These are phyloP conservation scores for Trametes meyenii DNA, from an alignment of 768 basidiomycete genomes.

Conservation along the genomic window DNA sequence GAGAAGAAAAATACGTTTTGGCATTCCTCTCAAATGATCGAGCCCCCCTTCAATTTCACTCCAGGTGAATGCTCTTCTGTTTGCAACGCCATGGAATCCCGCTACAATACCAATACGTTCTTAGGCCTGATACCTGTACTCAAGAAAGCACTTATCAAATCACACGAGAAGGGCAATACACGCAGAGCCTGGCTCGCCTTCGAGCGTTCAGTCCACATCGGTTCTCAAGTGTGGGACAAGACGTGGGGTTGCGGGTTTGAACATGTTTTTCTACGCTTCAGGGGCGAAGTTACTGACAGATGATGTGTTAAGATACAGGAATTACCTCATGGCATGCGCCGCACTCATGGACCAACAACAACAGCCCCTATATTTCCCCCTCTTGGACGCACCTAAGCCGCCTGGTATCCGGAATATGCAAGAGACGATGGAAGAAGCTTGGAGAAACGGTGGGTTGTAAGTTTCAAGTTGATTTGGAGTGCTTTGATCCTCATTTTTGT, in stretches of 20 bases:
- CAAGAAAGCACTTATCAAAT: conserved; percentile 53
- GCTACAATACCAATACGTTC: not conserved
- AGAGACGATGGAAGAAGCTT: conserved; percentile 79
- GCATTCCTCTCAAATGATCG: conserved; percentile 48
- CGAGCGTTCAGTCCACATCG: conserved; percentile 61
- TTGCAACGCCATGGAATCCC: not conserved
- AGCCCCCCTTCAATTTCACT: conserved; percentile 59
- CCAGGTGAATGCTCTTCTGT: conserved; percentile 50
- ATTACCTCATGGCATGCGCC: conserved; percentile 78
- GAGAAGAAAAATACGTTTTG: conserved; percentile 60
- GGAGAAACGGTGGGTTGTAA: conserved; percentile 58
- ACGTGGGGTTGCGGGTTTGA: conserved; percentile 57
- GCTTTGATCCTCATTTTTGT: not conserved
- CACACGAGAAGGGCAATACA: conserved; percentile 52
- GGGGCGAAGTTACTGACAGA: not conserved
- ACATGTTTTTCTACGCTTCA: not conserved
- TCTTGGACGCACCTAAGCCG: conserved; percentile 56
- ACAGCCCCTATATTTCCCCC: conserved; percentile 63
- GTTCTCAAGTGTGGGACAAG: conserved; percentile 59
- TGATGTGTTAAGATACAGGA: conserved; percentile 62
- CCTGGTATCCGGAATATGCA: conserved; percentile 81
- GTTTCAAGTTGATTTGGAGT: no score
- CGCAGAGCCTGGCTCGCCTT: conserved; percentile 66
- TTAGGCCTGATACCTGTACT: conserved; percentile 69
- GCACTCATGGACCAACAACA: conserved; percentile 66